Evolutionary conservation across 1,139 yeast species (phyloP).

Genomic region (Magnusiomyces magnusii): DNA sequence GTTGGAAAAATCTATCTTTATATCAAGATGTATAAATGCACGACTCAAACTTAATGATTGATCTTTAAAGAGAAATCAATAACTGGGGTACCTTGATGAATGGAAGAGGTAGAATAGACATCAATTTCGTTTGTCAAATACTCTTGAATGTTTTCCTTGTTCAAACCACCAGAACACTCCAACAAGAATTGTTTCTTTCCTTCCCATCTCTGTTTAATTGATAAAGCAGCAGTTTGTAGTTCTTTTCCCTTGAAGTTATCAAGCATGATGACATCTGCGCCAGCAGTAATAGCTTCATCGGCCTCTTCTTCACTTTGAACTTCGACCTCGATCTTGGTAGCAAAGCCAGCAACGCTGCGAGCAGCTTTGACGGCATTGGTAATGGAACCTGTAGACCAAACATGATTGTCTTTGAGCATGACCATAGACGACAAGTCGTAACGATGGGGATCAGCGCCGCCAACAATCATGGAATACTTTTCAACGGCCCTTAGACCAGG

Average conservation of each 20-base stretch:
- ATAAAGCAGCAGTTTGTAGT: conserved; percentile 56
- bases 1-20: no score
- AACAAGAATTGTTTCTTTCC: conserved; percentile 47
- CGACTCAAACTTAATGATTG: conserved; percentile 33
- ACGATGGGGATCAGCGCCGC: conserved; percentile 90
- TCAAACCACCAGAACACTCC: conserved; percentile 91
- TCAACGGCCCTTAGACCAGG: conserved; percentile 87
- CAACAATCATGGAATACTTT: conserved; percentile 90
- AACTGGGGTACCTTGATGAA: conserved; percentile 81
- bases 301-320: conserved; percentile 81
- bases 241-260: conserved; percentile 75
- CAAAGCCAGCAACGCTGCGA: conserved; percentile 75
- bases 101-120: conserved; percentile 81
- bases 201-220: conserved; percentile 51
- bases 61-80: conserved; percentile 83
- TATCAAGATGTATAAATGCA: no score
- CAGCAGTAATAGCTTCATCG: conserved; percentile 84
- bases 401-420: conserved; percentile 92
- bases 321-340: conserved; percentile 88
- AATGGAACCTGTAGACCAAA: conserved; percentile 88
- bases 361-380: conserved; percentile 76
- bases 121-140: conserved; percentile 77
- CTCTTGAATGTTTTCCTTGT: conserved; percentile 53
- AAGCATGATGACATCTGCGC: conserved; percentile 94
- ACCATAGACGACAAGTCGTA: conserved; percentile 92